Evolutionary conservation across 2,329 filamentous ascomycete genomes (phyloP).

Genomic region (Leptographium radiaticola): DNA sequence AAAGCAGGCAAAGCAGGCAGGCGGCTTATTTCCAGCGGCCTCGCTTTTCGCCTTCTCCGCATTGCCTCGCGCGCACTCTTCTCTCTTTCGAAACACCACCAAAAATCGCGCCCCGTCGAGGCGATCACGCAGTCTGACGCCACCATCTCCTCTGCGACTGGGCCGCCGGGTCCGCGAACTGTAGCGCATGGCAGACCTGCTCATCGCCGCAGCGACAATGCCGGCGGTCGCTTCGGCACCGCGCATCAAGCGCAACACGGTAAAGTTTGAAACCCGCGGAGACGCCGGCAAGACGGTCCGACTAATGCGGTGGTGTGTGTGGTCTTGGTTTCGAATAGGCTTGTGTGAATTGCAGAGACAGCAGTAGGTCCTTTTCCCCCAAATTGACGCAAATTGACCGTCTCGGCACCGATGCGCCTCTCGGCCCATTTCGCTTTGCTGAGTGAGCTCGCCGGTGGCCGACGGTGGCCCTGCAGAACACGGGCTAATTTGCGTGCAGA

Average conservation of each 20-base stretch:
- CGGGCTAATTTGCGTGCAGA: constrained; percentile 4
- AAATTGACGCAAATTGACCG: not conserved
- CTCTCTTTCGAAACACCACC: not conserved
- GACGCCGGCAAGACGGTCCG: not conserved
- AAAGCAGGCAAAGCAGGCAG: not conserved
- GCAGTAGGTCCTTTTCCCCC: constrained; percentile 9
- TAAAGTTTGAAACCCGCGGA: not conserved
- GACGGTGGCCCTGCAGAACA: not conserved
- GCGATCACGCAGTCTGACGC: not conserved
- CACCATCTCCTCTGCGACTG: not conserved
- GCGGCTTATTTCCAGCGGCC: not conserved
- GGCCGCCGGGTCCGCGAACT: not conserved
- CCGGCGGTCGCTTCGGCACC: constrained; percentile 4
- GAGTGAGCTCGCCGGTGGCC: no score
- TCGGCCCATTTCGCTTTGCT: constrained; percentile 1
- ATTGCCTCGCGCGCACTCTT: not conserved
- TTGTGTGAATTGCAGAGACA: constrained; percentile 14
- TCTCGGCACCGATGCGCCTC: constrained; percentile 10
- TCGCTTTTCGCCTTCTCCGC: not conserved
- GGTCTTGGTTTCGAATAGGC: constrained; percentile 6
- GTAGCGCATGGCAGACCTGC: constrained; percentile 8
- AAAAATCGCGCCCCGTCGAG: not conserved
- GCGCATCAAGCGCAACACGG: constrained; percentile 15
- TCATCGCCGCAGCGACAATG: constrained; percentile 4
- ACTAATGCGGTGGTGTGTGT: not conserved